phyloP scores from a whole-genome alignment of 257 asterid species.

The Oldenlandia corymbosa region DNA sequence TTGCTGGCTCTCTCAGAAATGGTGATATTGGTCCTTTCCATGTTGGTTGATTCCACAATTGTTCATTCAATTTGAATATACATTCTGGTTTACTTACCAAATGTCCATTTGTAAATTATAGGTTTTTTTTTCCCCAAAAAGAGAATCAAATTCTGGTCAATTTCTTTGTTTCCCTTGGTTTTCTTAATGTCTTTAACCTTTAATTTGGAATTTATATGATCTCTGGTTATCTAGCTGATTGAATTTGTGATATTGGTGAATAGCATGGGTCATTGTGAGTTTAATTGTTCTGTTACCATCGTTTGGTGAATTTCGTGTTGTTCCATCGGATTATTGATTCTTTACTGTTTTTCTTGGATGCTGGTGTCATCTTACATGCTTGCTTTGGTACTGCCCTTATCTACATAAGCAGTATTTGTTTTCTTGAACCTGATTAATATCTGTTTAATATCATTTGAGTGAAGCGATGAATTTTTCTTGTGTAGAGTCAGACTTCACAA shows the following conservation, averaged over 20 bases:
- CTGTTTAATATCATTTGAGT: too few relatives aligned
- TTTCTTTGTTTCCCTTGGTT: neutral
- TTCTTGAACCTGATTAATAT: too few relatives aligned
- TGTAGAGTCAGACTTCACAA: too few relatives aligned
- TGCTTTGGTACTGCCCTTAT: neutral
- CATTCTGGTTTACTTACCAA: conserved; percentile 12
- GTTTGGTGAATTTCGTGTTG: neutral
- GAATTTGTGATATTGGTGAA: conserved; percentile 2
- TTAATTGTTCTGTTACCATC: neutral
- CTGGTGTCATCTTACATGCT: neutral
- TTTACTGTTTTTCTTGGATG: neutral
- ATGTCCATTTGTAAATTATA: conserved; percentile 1
- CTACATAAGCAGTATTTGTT: too few relatives aligned
- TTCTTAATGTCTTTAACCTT: too few relatives aligned
- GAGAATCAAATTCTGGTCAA: neutral
- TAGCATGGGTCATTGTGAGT: neutral
- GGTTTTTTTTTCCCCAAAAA: too few relatives aligned
- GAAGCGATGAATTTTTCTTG: too few relatives aligned
- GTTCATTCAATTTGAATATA: neutral
- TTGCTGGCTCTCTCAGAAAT: conserved; percentile 49
- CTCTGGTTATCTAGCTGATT: too few relatives aligned
- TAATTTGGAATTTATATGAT: neutral
- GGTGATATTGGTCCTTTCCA: conserved; percentile 64
- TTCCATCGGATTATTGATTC: neutral
- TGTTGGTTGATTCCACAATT: conserved; percentile 56